A percentile compares a stretch with the other conserved stretches of the same genome.
Evolutionary conservation across 2,329 filamentous ascomycete genomes (phyloP).

Genomic region (Cercospora janseana): DNA sequence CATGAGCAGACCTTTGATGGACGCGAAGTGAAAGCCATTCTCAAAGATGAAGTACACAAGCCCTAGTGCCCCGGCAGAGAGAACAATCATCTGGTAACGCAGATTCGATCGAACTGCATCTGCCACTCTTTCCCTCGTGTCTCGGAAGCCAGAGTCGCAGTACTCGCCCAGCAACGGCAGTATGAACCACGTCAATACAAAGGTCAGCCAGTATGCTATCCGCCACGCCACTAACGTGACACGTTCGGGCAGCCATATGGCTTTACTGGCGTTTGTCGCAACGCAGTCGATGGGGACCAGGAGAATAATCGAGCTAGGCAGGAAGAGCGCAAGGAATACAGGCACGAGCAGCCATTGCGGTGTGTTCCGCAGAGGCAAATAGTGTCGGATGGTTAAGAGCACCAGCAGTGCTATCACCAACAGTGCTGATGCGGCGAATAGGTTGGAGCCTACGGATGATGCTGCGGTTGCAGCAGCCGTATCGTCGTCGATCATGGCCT

Average conservation of each 20-base stretch:
- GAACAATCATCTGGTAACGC: constrained; percentile 79
- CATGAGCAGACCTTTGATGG: constrained; percentile 83
- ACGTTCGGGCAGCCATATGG: constrained; percentile 80
- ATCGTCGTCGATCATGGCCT: constrained; percentile 12
- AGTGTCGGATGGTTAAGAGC: constrained; percentile 82
- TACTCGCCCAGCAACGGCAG: constrained; percentile 93
- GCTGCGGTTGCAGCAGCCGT: constrained; percentile 38
- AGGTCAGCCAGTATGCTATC: constrained; percentile 96
- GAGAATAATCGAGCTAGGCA: constrained; percentile 86
- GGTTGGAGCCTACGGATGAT: constrained; percentile 71
- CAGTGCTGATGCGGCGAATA: constrained; percentile 73
- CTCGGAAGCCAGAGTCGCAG: constrained; percentile 87
- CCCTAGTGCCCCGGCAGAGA: constrained; percentile 67
- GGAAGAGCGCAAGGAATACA: constrained; percentile 91
- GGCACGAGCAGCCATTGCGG: constrained; percentile 86
- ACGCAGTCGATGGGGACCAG: constrained; percentile 95
- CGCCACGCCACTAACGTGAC: constrained; percentile 86
- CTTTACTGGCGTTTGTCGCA: constrained; percentile 51
- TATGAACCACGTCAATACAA: constrained; percentile 92
- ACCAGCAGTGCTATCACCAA: constrained; percentile 72
- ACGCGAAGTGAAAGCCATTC: constrained; percentile 68
- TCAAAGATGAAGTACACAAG: constrained; percentile 80
- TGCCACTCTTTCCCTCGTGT: constrained; percentile 73
- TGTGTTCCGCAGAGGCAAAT: constrained; percentile 84
- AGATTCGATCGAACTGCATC: constrained; percentile 87